Evolutionary conservation across 2,329 filamentous ascomycete species (phyloP).

Genomic region (Penicillium vulpinum): DNA sequence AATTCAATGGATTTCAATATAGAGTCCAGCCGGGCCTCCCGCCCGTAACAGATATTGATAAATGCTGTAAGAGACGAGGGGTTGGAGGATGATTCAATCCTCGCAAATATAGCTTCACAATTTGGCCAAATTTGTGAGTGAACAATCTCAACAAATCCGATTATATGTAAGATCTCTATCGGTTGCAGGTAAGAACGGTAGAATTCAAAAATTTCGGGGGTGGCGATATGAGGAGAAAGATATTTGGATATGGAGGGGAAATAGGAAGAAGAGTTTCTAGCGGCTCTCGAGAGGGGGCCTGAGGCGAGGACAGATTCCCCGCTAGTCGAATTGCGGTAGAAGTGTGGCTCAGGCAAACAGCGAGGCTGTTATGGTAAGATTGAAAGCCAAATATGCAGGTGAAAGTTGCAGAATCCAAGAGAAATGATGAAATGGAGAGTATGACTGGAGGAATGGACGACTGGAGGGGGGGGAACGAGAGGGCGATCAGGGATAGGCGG

Average conservation of each 20-base stretch:
- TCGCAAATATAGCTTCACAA: neutral
- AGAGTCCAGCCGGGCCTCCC: constrained; percentile 33
- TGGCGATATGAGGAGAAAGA: neutral
- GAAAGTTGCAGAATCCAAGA: neutral
- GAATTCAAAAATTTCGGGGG: neutral
- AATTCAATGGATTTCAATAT: constrained; percentile 2
- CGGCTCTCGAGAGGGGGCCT: constrained; percentile 15
- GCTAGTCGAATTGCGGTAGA: constrained; percentile 9
- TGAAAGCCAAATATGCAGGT: neutral
- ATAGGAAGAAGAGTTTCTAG: constrained; percentile 11
- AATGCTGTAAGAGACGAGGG: constrained; percentile 8
- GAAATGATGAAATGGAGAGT: constrained; percentile 5
- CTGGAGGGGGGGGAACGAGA: constrained; percentile 1
- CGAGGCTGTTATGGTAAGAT: constrained; percentile 1
- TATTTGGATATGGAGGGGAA: constrained; percentile 6
- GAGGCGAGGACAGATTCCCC: constrained; percentile 13
- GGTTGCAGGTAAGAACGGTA: neutral
- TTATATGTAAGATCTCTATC: neutral
- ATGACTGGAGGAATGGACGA: constrained; percentile 3
- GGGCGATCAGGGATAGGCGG: constrained; percentile 14
- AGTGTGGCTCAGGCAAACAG: constrained; percentile 6
- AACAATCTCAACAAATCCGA: neutral
- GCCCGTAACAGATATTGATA: constrained; percentile 32
- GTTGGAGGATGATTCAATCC: neutral
- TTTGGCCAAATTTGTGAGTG: neutral